These are phyloP conservation scores for Suhomyces wounanorum DNA, from an alignment of 1,139 yeast genomes.

Conservation along the genomic window DNA sequence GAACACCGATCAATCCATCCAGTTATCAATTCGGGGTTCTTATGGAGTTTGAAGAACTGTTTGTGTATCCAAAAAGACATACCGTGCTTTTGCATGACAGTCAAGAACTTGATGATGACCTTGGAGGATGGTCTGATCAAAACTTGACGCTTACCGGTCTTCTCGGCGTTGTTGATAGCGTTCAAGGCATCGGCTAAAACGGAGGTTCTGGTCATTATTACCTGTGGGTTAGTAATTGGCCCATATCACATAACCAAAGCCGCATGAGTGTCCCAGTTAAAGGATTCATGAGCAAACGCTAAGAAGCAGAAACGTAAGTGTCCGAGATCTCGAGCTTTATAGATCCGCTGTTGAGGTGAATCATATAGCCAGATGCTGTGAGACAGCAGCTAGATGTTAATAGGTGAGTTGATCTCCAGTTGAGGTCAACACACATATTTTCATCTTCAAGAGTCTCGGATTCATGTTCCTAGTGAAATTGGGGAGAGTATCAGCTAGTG, in stretches of 20 bases:
- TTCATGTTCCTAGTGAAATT: conserved; percentile 8
- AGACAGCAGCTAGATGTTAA: conserved; percentile 8
- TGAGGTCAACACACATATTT: conserved; percentile 7
- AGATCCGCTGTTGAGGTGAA: conserved; percentile 21
- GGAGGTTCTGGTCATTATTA: conserved; percentile 93
- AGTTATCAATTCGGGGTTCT: conserved; percentile 87
- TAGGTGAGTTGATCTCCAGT: conserved; percentile 4
- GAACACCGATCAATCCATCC: conserved; percentile 89
- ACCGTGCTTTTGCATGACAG: conserved; percentile 96
- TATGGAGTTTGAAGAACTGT: conserved; percentile 3
- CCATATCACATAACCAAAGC: conserved; percentile 21
- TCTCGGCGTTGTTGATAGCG: conserved; percentile 98
- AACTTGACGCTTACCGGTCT: conserved; percentile 99
- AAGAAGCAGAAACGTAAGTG: conserved; percentile 21
- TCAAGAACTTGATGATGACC: conserved; percentile 94
- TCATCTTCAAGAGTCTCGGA: conserved; percentile 11
- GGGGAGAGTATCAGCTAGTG: neutral
- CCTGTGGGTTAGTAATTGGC: conserved; percentile 18
- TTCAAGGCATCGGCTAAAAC: conserved; percentile 99
- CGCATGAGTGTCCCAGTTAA: conserved; percentile 42
- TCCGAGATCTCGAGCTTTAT: conserved; percentile 31
- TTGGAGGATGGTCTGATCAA: conserved; percentile 98
- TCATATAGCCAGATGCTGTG: conserved; percentile 11
- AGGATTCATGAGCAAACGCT: conserved; percentile 38
- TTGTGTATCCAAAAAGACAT: conserved; percentile 13